Percentiles rank a stretch among this genome's conserved stretches.
phyloP scores from a whole-genome alignment of 1,284 basidiomycete genomes.

The Trichosporon sp. region DNA sequence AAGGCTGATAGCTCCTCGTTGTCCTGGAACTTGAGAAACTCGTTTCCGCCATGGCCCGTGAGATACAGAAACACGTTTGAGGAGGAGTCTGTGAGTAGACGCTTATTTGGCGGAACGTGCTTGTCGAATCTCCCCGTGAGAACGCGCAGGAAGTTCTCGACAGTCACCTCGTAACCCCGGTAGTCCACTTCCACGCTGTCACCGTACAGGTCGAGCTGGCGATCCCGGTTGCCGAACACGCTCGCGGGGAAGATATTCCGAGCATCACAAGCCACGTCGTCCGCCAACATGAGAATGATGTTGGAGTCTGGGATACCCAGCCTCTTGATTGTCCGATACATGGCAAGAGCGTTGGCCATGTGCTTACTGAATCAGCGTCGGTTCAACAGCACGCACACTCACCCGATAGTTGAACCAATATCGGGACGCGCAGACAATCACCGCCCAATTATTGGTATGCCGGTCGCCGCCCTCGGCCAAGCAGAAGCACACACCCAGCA shows the following conservation, averaged over 20 bases:
- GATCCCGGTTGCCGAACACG: conserved; percentile 76
- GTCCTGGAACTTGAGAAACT: conserved; percentile 98
- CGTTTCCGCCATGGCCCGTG: conserved; percentile 96
- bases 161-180: conserved; percentile 93
- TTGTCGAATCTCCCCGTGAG: conserved; percentile 70
- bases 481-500: background rate
- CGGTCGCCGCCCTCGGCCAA: conserved; percentile 13
- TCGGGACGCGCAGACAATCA: conserved; percentile 85
- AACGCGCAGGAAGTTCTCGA: conserved; percentile 88
- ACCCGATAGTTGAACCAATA: conserved; percentile 99
- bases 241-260: conserved; percentile 88
- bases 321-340: conserved; percentile 98
- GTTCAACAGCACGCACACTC: conserved; percentile 41
- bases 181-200: conserved; percentile 98
- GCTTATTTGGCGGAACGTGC: conserved; percentile 77
- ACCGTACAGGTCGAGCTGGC: conserved; percentile 83
- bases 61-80: conserved; percentile 96
- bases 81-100: conserved; percentile 81
- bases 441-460: conserved; percentile 98
- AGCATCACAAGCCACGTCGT: conserved; percentile 90
- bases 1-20: conserved; percentile 95
- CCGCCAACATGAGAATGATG: conserved; percentile 97
- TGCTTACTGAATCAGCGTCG: conserved; percentile 56
- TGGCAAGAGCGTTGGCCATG: conserved; percentile 95
- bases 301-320: conserved; percentile 96